These are phyloP conservation scores for Alternaria viburni DNA, from an alignment of 2,329 filamentous ascomycete genomes.

Conservation along the genomic window DNA sequence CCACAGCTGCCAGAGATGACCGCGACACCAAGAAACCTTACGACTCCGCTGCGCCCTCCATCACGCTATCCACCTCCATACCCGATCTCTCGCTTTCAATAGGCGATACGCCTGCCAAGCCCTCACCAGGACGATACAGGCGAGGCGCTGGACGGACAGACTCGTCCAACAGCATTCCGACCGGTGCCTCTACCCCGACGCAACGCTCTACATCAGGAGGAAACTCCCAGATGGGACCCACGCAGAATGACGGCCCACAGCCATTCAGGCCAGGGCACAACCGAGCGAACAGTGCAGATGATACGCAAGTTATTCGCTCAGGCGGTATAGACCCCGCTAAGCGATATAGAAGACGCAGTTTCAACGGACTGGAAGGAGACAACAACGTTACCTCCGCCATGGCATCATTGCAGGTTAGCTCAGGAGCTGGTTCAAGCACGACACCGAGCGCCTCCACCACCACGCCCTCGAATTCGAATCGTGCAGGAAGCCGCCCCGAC, in stretches of 20 bases:
- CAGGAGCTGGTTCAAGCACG: slow-evolving; percentile 14
- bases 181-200: slow-evolving; percentile 35
- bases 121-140: slow-evolving; percentile 83
- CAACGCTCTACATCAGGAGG: slow-evolving; percentile 42
- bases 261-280: slow-evolving; percentile 55
- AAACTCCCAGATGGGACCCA: slow-evolving; percentile 59
- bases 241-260: slow-evolving; percentile 57
- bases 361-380: slow-evolving; percentile 67
- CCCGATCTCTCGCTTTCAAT: slow-evolving; percentile 62
- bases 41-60: slow-evolving; percentile 53
- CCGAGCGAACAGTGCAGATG: slow-evolving; percentile 70
- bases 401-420: slow-evolving; percentile 22
- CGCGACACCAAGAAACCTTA: slow-evolving; percentile 48
- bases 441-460: slow-evolving; percentile 20
- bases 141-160: slow-evolving; percentile 66
- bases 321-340: slow-evolving; percentile 70
- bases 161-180: slow-evolving; percentile 47
- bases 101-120: slow-evolving; percentile 68
- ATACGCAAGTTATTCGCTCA: slow-evolving; percentile 68
- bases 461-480: slow-evolving; percentile 40
- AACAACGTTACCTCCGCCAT: slow-evolving; percentile 22
- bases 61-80: slow-evolving; percentile 58
- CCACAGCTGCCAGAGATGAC: slow-evolving; percentile 58
- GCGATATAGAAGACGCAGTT: slow-evolving; percentile 80
- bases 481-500: slow-evolving; percentile 35